A percentile compares a stretch with the other conserved stretches of the same genome.
Conservation (phyloP, 257 asterid genomes). For the Craterostigma plantagineum region DNA sequence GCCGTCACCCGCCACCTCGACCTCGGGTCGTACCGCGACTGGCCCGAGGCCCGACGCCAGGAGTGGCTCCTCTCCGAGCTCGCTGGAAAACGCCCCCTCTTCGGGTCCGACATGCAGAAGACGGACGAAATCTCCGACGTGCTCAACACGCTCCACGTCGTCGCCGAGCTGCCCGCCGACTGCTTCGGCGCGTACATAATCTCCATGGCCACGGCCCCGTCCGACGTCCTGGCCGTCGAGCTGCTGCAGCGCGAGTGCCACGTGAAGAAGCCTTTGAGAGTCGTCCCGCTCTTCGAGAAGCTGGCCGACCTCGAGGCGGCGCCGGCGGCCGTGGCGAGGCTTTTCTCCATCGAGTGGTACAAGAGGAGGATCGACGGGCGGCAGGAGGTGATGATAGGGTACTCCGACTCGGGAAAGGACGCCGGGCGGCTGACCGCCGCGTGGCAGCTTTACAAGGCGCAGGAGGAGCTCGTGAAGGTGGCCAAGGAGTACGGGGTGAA, state of each 20-base stretch:
- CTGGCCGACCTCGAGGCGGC: conserved; percentile 89
- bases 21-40: conserved; percentile 76
- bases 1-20: conserved; percentile 68
- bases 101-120: conserved; percentile 77
- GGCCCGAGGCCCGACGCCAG: conserved; percentile 78
- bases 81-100: conserved; percentile 71
- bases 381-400: conserved; percentile 96
- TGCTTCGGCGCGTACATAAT: conserved; percentile 81
- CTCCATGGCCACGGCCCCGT: conserved; percentile 91
- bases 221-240: conserved; percentile 93
- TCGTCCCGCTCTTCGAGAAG: conserved; percentile 77
- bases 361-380: conserved; percentile 55
- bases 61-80: conserved; percentile 91
- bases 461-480: conserved; percentile 78
- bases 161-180: conserved; percentile 67
- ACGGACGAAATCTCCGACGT: conserved; percentile 88
- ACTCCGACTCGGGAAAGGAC: conserved; percentile 92
- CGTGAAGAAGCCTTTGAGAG: conserved; percentile 54
- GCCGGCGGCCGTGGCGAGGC: conserved; percentile 77
- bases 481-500: conserved; percentile 73
- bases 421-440: conserved; percentile 97
- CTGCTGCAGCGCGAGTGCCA: conserved; percentile 81
- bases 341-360: conserved; percentile 85
- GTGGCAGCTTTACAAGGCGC: conserved; percentile 87
- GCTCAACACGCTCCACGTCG: conserved; percentile 56